Conservation (phyloP, 176 grass and related monocot genomes). For the Avena insularis region DNA sequence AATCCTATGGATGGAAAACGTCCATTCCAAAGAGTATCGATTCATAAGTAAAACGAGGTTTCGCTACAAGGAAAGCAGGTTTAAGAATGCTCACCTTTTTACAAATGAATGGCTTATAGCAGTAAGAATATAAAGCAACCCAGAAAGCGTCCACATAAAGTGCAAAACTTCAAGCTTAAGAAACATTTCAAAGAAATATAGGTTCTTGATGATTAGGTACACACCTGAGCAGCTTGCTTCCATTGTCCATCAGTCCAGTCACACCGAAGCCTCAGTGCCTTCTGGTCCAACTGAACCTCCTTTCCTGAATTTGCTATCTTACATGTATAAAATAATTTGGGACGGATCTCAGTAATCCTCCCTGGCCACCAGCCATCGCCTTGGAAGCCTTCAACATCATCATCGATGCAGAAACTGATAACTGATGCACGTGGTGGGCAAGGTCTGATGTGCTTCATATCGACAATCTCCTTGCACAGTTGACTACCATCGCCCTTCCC, state of each 20-base stretch:
- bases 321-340: slow-evolving; percentile 47
- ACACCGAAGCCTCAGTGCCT: slow-evolving; percentile 60
- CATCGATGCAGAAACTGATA: slow-evolving; percentile 54
- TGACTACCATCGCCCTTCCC: slow-evolving; percentile 20
- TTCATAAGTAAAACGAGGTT: background rate
- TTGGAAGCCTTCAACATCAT: slow-evolving; percentile 72
- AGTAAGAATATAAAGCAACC: slow-evolving; percentile 7
- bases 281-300: slow-evolving; percentile 58
- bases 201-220: slow-evolving; percentile 10
- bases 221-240: slow-evolving; percentile 59
- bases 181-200: slow-evolving; percentile 44
- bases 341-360: slow-evolving; percentile 52
- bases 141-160: slow-evolving; percentile 11
- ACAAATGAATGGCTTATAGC: background rate
- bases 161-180: slow-evolving; percentile 14
- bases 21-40: background rate
- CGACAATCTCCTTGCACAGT: slow-evolving; percentile 54
- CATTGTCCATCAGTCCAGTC: slow-evolving; percentile 61
- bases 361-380: slow-evolving; percentile 66
- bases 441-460: slow-evolving; percentile 70
- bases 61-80: background rate
- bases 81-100: background rate
- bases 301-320: slow-evolving; percentile 47
- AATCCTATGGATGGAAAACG: background rate
- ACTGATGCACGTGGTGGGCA: slow-evolving; percentile 38